Percentiles rank a stretch among this genome's conserved stretches.
Conservation (phyloP, 352 stramenopile genomes). For the Pythium apleroticum region DNA sequence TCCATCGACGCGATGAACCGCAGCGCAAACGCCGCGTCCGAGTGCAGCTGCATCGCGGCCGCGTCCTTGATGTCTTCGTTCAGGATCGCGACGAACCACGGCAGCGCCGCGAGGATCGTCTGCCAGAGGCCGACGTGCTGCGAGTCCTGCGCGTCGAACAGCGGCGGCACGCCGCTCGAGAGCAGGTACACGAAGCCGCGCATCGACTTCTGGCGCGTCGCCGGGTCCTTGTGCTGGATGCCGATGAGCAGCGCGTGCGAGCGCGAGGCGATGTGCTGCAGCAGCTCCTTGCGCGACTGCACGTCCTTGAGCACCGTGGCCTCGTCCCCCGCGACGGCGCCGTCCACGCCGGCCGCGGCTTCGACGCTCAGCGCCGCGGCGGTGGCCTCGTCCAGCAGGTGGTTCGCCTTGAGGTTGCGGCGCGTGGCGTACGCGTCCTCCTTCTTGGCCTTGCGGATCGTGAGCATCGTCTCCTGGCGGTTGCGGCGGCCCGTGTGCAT, state of each 20-base stretch:
- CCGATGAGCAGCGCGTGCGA: slow-evolving; percentile 80
- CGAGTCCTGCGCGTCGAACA: slow-evolving; percentile 83
- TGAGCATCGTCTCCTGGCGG: slow-evolving; percentile 84
- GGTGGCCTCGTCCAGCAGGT: slow-evolving; percentile 33
- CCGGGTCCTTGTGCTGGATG: slow-evolving; percentile 73
- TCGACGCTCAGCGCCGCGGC: not conserved
- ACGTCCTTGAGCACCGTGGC: slow-evolving; percentile 29
- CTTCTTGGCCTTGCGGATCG: slow-evolving; percentile 88
- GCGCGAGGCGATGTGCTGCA: slow-evolving; percentile 78
- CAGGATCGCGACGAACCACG: slow-evolving; percentile 78
- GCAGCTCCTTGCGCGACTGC: slow-evolving; percentile 60
- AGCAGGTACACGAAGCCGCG: slow-evolving; percentile 86
- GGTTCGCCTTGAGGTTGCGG: slow-evolving; percentile 83
- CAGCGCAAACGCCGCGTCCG: slow-evolving; percentile 83
- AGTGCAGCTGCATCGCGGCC: slow-evolving; percentile 74
- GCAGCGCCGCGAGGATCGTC: slow-evolving; percentile 79
- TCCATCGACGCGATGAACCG: slow-evolving; percentile 90
- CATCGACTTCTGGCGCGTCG: slow-evolving; percentile 82
- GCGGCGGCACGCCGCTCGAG: slow-evolving; percentile 77
- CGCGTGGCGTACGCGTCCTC: slow-evolving; percentile 86
- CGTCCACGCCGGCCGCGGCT: not conserved
- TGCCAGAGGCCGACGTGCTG: slow-evolving; percentile 80
- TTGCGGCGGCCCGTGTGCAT: slow-evolving; percentile 81
- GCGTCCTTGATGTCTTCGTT: slow-evolving; percentile 64
- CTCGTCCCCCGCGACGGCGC: slow-evolving; percentile 7